Percentiles rank a stretch among this genome's conserved stretches.
phyloP scores from a whole-genome alignment of 257 asterid genomes.

The Solanum ossicruentum region DNA sequence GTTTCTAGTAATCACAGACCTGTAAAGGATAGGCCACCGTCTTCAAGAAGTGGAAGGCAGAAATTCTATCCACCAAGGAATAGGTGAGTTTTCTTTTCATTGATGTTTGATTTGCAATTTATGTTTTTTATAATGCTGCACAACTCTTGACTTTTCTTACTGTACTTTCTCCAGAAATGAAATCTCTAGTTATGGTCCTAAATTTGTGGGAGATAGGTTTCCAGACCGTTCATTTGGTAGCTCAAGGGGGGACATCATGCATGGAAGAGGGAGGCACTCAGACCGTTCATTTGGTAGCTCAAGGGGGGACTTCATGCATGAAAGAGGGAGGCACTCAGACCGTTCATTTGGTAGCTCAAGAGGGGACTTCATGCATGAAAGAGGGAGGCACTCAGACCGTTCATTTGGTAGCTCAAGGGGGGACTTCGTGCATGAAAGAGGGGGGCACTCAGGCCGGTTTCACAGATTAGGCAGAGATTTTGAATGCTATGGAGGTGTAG shows the following conservation, averaged over 20 bases:
- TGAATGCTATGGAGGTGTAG: conserved; percentile 28
- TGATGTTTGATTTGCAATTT: not conserved
- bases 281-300: conserved; percentile 44
- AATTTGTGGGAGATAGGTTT: conserved; percentile 38
- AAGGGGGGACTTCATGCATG: conserved; percentile 39
- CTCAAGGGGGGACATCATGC: conserved; percentile 39
- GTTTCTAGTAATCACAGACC: conserved; percentile 33
- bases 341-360: conserved; percentile 42
- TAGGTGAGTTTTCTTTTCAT: conserved; percentile 33
- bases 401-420: conserved; percentile 42
- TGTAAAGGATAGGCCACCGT: conserved; percentile 22
- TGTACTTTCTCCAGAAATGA: conserved; percentile 5
- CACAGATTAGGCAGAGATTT: conserved; percentile 36
- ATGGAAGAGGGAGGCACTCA: conserved; percentile 12
- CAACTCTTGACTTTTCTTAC: not conserved
- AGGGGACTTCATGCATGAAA: conserved; percentile 40
- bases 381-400: conserved; percentile 10
- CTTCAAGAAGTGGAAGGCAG: conserved; percentile 49
- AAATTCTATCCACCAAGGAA: conserved; percentile 29
- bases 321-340: conserved; percentile 50
- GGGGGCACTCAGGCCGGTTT: conserved; percentile 39
- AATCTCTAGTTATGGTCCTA: conserved; percentile 34
- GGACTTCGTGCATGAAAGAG: conserved; percentile 50
- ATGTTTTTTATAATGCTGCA: not conserved
- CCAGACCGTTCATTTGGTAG: conserved; percentile 40